Conservation (phyloP, 2,329 filamentous ascomycete genomes). For the Penicillium sp. region DNA sequence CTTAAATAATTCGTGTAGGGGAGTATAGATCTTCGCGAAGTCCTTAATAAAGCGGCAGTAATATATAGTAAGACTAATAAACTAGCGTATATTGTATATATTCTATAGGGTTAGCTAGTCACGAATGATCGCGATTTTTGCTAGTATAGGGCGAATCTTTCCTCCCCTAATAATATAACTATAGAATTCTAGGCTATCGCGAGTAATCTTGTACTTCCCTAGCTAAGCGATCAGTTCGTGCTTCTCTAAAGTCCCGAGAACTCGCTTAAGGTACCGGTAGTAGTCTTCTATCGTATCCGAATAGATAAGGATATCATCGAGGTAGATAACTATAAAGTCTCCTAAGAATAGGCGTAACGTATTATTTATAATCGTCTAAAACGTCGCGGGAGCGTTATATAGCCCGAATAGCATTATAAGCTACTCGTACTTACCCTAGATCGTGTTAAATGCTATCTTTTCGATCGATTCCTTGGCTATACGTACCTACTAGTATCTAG, state of each 20-base stretch:
- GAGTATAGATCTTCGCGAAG: too few relatives aligned
- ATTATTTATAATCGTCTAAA: too few relatives aligned
- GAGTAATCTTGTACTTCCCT: not conserved
- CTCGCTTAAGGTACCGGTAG: not conserved
- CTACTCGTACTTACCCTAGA: too few relatives aligned
- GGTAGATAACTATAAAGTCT: not conserved
- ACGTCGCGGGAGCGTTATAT: too few relatives aligned
- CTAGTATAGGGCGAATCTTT: not conserved
- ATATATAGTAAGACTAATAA: not conserved
- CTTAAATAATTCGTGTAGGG: too few relatives aligned
- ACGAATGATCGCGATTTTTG: not conserved
- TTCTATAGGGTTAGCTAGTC: not conserved
- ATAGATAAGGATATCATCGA: slow-evolving; percentile 6
- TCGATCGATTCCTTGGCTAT: too few relatives aligned
- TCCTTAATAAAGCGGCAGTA: too few relatives aligned
- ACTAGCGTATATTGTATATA: not conserved
- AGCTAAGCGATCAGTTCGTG: not conserved
- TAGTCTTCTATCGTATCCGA: not conserved
- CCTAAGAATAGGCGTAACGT: not conserved
- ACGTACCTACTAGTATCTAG: too few relatives aligned
- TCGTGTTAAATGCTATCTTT: too few relatives aligned
- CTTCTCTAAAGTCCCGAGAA: not conserved
- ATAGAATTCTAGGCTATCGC: slow-evolving; percentile 3
- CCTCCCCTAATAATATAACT: slow-evolving; percentile 1
- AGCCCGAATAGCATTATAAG: too few relatives aligned